Percentiles rank a stretch among this genome's conserved stretches.
Conservation (phyloP, 108 stramenopile genomes). For the Cylindrotheca closterium region DNA sequence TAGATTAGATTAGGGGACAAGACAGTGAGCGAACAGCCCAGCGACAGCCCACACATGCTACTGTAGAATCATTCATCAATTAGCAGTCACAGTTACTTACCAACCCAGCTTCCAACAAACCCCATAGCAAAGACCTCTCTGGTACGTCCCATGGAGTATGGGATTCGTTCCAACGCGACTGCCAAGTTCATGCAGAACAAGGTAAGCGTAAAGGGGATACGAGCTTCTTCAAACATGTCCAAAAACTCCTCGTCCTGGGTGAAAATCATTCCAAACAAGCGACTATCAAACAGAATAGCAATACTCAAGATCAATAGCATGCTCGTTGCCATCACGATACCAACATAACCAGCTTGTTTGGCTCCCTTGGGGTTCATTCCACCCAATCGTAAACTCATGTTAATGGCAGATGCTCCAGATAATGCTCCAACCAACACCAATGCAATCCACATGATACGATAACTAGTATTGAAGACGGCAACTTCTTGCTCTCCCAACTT, state of each 20-base stretch:
- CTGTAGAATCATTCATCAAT: too few species aligned
- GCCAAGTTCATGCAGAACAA: conserved; percentile 81
- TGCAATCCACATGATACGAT: conserved; percentile 85
- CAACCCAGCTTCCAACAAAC: conserved; percentile 63
- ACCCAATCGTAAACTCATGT: conserved; percentile 52
- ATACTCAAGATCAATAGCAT: conserved; percentile 40
- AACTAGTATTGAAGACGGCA: conserved; percentile 85
- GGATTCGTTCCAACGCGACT: conserved; percentile 76
- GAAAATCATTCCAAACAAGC: conserved; percentile 66
- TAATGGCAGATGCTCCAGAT: conserved; percentile 51
- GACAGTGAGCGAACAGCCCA: too few species aligned
- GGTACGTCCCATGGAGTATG: conserved; percentile 61
- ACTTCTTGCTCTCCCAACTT: conserved; percentile 66
- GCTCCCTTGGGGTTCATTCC: conserved; percentile 53
- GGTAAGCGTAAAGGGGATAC: conserved; percentile 55
- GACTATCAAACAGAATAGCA: conserved; percentile 44
- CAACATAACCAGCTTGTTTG: conserved; percentile 53
- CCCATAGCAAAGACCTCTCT: conserved; percentile 68
- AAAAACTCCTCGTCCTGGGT: conserved; percentile 68
- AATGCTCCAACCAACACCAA: conserved; percentile 66
- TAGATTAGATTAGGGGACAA: too few species aligned
- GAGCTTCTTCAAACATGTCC: conserved; percentile 59
- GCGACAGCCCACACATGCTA: too few species aligned
- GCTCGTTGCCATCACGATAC: conserved; percentile 41
- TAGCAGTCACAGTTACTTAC: too few species aligned